Percentiles rank a stretch among this genome's conserved stretches.
Conservation (phyloP, 148 eudicot genomes). For the Chenopodium berlandieri region DNA sequence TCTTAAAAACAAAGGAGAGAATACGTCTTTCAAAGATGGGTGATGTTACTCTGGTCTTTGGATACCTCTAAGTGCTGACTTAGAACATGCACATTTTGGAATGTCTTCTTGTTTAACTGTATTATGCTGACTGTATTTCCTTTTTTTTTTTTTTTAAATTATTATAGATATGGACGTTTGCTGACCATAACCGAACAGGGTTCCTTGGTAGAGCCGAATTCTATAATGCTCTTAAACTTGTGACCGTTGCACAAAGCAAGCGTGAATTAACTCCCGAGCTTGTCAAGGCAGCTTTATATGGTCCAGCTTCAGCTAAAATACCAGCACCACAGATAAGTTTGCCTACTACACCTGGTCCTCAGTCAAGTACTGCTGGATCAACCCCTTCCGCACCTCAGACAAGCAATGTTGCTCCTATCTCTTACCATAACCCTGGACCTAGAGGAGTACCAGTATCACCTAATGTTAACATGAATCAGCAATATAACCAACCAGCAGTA, state of each 20-base stretch:
- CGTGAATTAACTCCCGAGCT: slow-evolving; percentile 82
- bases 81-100: neutral
- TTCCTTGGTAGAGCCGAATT: slow-evolving; percentile 89
- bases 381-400: slow-evolving; percentile 40
- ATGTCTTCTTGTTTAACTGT: neutral
- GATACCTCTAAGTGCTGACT: neutral
- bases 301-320: slow-evolving; percentile 89
- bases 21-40: neutral
- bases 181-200: slow-evolving; percentile 71
- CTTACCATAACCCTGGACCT: slow-evolving; percentile 43
- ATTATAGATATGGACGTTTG: slow-evolving; percentile 85
- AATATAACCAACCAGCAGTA: slow-evolving; percentile 46
- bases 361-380: slow-evolving; percentile 39
- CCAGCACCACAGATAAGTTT: slow-evolving; percentile 85
- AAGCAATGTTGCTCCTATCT: slow-evolving; percentile 24
- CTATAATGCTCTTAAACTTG: slow-evolving; percentile 92
- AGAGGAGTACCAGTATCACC: slow-evolving; percentile 43
- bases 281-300: slow-evolving; percentile 78
- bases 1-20: too few species aligned
- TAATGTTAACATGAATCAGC: slow-evolving; percentile 42
- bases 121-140: slow-evolving; percentile 7
- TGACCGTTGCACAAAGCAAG: slow-evolving; percentile 92
- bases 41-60: neutral
- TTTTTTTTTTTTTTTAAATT: neutral
- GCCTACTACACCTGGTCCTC: slow-evolving; percentile 46